Conservation (phyloP, 1,284 basidiomycete species). For the Tilletia indica region DNA sequence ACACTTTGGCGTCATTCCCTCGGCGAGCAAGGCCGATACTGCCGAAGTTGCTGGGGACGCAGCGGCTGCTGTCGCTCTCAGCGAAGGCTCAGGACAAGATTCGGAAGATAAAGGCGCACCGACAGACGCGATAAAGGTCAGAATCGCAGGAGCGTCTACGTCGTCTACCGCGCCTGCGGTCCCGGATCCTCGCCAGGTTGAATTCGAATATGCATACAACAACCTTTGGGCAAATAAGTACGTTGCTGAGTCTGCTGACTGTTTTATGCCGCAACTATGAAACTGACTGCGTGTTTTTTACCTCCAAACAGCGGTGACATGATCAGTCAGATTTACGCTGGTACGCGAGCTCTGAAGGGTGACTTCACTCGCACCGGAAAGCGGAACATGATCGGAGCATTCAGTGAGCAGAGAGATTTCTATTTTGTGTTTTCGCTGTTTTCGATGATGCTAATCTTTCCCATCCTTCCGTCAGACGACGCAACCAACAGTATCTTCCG, state of each 20-base stretch:
- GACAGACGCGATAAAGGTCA: slow-evolving; percentile 8
- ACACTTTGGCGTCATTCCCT: slow-evolving; percentile 28
- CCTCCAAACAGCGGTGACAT: slow-evolving; percentile 72
- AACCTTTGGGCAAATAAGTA: slow-evolving; percentile 16
- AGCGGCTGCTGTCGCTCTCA: slow-evolving; percentile 4
- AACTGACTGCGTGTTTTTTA: background rate
- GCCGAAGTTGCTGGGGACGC: slow-evolving; percentile 5
- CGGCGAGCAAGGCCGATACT: background rate
- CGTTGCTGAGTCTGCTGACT: background rate
- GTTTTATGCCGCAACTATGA: background rate
- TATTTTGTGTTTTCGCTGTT: background rate
- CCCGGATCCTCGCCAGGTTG: background rate
- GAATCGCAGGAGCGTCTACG: background rate
- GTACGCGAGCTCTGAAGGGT: slow-evolving; percentile 84
- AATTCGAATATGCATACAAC: slow-evolving; percentile 18
- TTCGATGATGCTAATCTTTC: slow-evolving; percentile 14
- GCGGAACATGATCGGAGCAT: slow-evolving; percentile 80
- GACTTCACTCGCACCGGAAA: slow-evolving; percentile 90
- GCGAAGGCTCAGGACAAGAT: background rate
- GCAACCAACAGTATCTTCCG: slow-evolving; percentile 47
- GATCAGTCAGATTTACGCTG: slow-evolving; percentile 47
- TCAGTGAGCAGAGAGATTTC: slow-evolving; percentile 17
- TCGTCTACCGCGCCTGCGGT: background rate
- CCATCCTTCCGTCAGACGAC: slow-evolving; percentile 28
- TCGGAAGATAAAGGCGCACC: background rate